Evolutionary conservation across 768 basidiomycete species (phyloP), one percentile per base, ranked within the genome.

Genomic region (Kwoniella heveanensis): DNA sequence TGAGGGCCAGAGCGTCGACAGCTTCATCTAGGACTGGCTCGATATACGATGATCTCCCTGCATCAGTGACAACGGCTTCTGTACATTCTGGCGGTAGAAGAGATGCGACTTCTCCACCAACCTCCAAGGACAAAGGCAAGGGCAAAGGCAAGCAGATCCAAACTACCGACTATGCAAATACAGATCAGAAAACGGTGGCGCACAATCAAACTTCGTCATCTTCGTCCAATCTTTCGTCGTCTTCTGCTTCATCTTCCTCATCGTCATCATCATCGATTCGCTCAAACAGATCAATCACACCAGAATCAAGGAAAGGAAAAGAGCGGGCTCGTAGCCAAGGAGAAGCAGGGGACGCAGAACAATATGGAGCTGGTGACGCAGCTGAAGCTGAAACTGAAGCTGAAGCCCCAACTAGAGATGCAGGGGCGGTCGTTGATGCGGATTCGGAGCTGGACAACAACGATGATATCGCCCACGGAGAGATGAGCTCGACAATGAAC

Each of bases 271-370:
- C 39, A 7, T 50, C 49, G 8, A 50, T 9, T 24, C 49, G 12
- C 17, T 44, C 39, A 17, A 44, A 17, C 39, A 17, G 8, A 17
- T 44, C 39, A n/a, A n/a, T n/a, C 8, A 44, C 39, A 17, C 39
- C 39, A 9, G 24, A 12, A 21, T 65, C 67, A 25, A 30, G 66
- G 25, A 74, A 71, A 47, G 73, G 70, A 21, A 70, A 70, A 37
- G 69, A 73, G 46, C 63, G 54, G 49, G 68, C 66, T 13, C 32
- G 7, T 5, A 32, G 13, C 32, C 13, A n/a, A n/a, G n/a, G n/a
- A n/a, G n/a, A n/a, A n/a, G n/a, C n/a, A n/a, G n/a, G n/a, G n/a
- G n/a, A n/a, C n/a, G n/a, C n/a, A n/a, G n/a, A n/a, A n/a, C n/a
- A n/a, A n/a, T n/a, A n/a, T n/a, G n/a, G n/a, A n/a, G n/a, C n/a